Base-by-base conservation (phyloP, 371 early-diverging fungal species). In the Fennellomyces sp. region DNA sequence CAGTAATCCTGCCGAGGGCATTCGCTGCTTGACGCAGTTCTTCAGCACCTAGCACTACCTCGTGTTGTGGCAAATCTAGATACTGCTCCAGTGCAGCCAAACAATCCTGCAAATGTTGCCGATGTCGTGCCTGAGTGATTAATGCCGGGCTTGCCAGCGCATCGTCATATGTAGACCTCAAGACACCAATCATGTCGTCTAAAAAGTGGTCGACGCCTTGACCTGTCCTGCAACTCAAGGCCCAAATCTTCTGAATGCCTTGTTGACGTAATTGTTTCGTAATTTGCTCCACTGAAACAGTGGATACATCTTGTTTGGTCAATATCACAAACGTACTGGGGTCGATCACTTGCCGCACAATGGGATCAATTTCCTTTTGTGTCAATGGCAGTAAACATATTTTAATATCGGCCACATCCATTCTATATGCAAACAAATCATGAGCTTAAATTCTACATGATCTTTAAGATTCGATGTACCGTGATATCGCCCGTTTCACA, bases 61-160 rank as follows among this genome's bases (percentile, higher is more conserved):
- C 83, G 10, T 71, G 61, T 4, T 39, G 42, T 27, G 78, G 70
- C 54, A 72, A 60, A 21, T 61, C 81, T 77, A 80, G 52, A 61
- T 86, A 91, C 19, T 65, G 60, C 2, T 82, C 72, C 5, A 93
- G 60, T 19, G 72, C 74, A 6, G 55, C 65, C n/a, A 87, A 26
- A 48, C 90, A 89, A n/a, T 75, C 76, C 36, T 81, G 67, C 26
- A 93, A 69, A 52, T 90, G 86, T 47, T 82, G 68, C 23, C 91
- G 82, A 65, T 94, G 92, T n/a, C 93, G 72, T 21, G 82, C 82
- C 62, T 91, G 89, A 0, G 92, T 91, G 47, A 94, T 84, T 8
- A 87, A 33, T 3, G 68, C 65, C 2, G 76, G 73, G 15, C 74
- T 70, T 2, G 73, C 65, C 15, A 73, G 28, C 3, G 73, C 68